phyloP scores from a whole-genome alignment of 768 basidiomycete genomes.

The Boletus reticuloceps region DNA sequence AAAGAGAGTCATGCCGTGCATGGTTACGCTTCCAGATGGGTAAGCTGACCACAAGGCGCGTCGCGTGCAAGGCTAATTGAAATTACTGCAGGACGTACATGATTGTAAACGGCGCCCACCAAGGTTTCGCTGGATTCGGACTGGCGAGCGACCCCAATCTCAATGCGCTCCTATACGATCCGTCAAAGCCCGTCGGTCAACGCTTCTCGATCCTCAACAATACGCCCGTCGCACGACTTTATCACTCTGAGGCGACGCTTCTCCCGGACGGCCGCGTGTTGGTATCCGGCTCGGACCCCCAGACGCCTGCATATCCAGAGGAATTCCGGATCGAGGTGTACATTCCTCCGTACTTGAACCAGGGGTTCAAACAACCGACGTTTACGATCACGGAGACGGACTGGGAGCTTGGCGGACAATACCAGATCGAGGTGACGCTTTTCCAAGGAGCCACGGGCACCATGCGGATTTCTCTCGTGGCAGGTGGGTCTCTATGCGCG shows the following conservation, averaged over 20 bases:
- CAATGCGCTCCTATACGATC: slow-evolving; percentile 68
- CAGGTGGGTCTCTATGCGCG: slow-evolving; percentile 39
- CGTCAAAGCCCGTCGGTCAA: slow-evolving; percentile 51
- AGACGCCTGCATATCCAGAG: slow-evolving; percentile 53
- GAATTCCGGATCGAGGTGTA: slow-evolving; percentile 82
- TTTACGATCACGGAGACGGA: slow-evolving; percentile 59
- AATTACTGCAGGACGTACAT: slow-evolving; percentile 54
- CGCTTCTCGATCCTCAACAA: slow-evolving; percentile 65
- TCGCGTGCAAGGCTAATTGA: no score
- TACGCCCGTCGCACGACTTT: slow-evolving; percentile 72
- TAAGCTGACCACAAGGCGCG: slow-evolving; percentile 1
- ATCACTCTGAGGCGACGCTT: slow-evolving; percentile 75
- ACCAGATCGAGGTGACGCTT: slow-evolving; percentile 47
- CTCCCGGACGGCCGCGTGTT: slow-evolving; percentile 74
- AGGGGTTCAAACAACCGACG: slow-evolving; percentile 58
- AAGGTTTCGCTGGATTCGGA: slow-evolving; percentile 74
- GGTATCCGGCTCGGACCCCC: slow-evolving; percentile 78
- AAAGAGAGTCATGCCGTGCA: slow-evolving; percentile 73
- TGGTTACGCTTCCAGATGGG: slow-evolving; percentile 58
- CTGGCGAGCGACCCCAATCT: slow-evolving; percentile 63
- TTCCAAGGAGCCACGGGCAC: slow-evolving; percentile 39
- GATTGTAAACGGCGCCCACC: slow-evolving; percentile 71
- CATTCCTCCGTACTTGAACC: slow-evolving; percentile 79
- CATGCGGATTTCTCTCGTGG: slow-evolving; percentile 64
- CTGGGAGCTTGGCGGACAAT: slow-evolving; percentile 57